Base-by-base conservation (phyloP, 495 filamentous ascomycete species). In the Neurospora africana region DNA sequence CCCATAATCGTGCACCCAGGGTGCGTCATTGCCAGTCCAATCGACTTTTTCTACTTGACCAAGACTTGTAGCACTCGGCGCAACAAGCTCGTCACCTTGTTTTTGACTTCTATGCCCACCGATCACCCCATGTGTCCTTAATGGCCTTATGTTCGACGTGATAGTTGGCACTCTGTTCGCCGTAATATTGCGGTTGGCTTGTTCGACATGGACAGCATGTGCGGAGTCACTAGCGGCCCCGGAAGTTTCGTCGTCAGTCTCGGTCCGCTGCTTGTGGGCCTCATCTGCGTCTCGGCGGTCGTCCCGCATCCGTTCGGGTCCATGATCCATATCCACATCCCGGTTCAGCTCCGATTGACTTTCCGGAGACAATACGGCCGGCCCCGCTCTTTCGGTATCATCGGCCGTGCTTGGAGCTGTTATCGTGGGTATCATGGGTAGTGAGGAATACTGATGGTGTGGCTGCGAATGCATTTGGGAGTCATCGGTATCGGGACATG, bases 401-500 rank as follows among this genome's bases (percentile, higher is more conserved):
- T 78, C 75, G 33, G 74, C 72, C 68, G 72, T 75, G 77, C 75
- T 76, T 36, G 72, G 67, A n/a, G 70, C 69, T 8, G 71, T 69
- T 23, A 47, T 38, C 10, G 73, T 27, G 21, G 77, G 61, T 33
- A 58, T 39, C 39, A 72, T 69, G 68, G 71, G 6, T 68, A 72
- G 68, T 21, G 70, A 69, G 27, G 21, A n/a, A 19, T 72, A 70
- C 10, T 21, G 67, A n/a, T 13, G 70, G 68, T 13, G 27, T 21
- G 69, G 30, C 43, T 65, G 41, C 30, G 69, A 40, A 43, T 69
- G 69, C 38, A 44, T 36, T 17, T 68, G 71, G 15, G 68, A 72
- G 41, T 80, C 79, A 21, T 81, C 78, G 69, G 75, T 72, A n/a
- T 85, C 83, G 69, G 83, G 83, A 74, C 84, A 86, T 78, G 79